Evolutionary conservation across 202 grass and related monocot genomes (phyloP).

Genomic region (Setaria italica): DNA sequence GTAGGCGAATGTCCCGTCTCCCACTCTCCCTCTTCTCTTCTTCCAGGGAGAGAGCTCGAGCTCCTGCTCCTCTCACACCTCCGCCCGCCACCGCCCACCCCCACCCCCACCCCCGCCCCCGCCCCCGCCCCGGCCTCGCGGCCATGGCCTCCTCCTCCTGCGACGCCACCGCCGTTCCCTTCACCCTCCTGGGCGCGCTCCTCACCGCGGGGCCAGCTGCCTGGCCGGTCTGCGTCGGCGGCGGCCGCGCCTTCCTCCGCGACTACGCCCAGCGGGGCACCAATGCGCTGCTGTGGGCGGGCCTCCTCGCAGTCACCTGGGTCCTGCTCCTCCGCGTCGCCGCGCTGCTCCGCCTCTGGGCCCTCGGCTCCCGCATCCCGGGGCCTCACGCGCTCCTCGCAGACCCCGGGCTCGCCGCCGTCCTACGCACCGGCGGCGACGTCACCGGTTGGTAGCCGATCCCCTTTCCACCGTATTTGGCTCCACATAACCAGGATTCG

Average conservation of each 20-base stretch:
- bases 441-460: constrained; percentile 31
- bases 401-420: constrained; percentile 50
- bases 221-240: constrained; percentile 49
- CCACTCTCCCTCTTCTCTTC: background rate
- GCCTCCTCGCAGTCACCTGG: constrained; percentile 63
- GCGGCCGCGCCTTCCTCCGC: constrained; percentile 57
- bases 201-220: constrained; percentile 49
- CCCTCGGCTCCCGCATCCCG: constrained; percentile 67
- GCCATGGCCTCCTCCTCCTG: constrained; percentile 42
- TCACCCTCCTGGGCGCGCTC: constrained; percentile 78
- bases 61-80: constrained; percentile 37
- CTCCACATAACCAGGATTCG: background rate
- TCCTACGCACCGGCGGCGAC: constrained; percentile 46
- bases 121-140: background rate
- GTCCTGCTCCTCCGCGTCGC: constrained; percentile 57
- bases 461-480: background rate
- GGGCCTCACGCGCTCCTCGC: constrained; percentile 56
- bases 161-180: constrained; percentile 47
- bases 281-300: constrained; percentile 82
- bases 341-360: constrained; percentile 66
- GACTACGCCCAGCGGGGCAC: constrained; percentile 76
- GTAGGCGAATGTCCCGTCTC: constrained; percentile 37
- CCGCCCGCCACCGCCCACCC: background rate
- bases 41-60: constrained; percentile 9
- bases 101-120: background rate